Conservation (phyloP, 2,329 filamentous ascomycete genomes). For the Neonectria coccinea region DNA sequence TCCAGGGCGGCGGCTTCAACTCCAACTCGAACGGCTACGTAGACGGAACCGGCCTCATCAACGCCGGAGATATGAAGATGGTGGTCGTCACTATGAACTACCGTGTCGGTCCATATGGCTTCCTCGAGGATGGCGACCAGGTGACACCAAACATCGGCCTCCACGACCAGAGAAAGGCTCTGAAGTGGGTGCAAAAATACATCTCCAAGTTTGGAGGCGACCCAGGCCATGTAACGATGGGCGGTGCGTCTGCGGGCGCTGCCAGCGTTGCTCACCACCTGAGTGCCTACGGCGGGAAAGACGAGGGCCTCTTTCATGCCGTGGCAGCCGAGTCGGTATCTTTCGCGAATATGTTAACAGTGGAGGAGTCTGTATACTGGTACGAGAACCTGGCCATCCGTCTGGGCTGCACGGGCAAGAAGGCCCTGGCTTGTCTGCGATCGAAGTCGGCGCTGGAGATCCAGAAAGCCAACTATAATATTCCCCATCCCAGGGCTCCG, state of each 20-base stretch:
- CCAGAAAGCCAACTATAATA: conserved; percentile 56
- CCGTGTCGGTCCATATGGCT: conserved; percentile 79
- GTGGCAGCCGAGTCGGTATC: conserved; percentile 64
- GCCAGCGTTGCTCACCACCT: conserved; percentile 74
- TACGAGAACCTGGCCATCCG: conserved; percentile 61
- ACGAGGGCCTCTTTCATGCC: conserved; percentile 63
- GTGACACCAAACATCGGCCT: conserved; percentile 76
- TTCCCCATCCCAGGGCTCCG: conserved; percentile 46
- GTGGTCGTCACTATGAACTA: conserved; percentile 82
- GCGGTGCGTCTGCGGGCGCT: conserved; percentile 76
- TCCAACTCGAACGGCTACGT: conserved; percentile 61
- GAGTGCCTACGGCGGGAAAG: conserved; percentile 63
- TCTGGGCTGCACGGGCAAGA: conserved; percentile 54
- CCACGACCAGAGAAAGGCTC: conserved; percentile 74
- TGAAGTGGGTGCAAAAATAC: conserved; percentile 77
- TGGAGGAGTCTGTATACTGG: conserved; percentile 62
- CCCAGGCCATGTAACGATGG: conserved; percentile 74
- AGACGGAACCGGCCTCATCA: conserved; percentile 70
- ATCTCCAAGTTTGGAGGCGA: conserved; percentile 77
- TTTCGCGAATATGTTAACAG: conserved; percentile 61
- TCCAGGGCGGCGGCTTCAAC: conserved; percentile 73
- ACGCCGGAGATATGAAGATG: conserved; percentile 69
- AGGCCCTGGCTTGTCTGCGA: conserved; percentile 61
- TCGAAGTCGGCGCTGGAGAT: conserved; percentile 55
- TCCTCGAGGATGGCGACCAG: conserved; percentile 69